phyloP scores from a whole-genome alignment of 208 protist genomes.

The Crithidia brevicula region DNA sequence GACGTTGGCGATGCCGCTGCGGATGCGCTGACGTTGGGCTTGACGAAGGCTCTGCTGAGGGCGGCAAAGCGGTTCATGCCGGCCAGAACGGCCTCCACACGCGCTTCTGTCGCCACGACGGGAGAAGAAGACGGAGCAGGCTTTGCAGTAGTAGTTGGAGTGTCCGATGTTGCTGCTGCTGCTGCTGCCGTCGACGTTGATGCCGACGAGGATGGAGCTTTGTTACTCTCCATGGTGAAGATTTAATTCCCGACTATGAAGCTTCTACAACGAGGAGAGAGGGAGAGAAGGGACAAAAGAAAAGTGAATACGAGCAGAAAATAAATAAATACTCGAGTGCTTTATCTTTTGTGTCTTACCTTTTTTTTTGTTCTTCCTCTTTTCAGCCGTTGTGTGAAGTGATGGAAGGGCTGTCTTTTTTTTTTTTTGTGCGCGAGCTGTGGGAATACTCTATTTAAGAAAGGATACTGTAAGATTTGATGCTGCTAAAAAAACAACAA shows the following conservation, averaged over 20 bases:
- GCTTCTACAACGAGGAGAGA: too few relatives aligned
- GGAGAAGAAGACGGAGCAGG: background rate
- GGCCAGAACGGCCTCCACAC: constrained; percentile 11
- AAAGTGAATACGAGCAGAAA: too few relatives aligned
- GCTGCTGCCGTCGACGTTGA: background rate
- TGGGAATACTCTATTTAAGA: too few relatives aligned
- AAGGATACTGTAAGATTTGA: too few relatives aligned
- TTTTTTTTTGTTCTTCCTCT: too few relatives aligned
- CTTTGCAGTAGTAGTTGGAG: background rate
- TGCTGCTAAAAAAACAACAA: background rate
- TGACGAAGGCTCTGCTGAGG: constrained; percentile 17
- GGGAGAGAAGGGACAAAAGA: background rate
- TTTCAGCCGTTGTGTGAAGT: too few relatives aligned
- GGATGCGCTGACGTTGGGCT: constrained; percentile 6
- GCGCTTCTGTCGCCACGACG: background rate
- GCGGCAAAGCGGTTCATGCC: constrained; percentile 29
- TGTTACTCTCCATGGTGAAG: background rate
- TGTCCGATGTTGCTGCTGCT: background rate
- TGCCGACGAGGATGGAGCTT: background rate
- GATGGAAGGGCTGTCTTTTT: too few relatives aligned
- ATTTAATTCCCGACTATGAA: too few relatives aligned
- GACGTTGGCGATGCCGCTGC: background rate
- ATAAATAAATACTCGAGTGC: too few relatives aligned
- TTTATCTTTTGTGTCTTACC: too few relatives aligned
- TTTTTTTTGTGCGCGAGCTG: too few relatives aligned